Percentiles rank a stretch among this genome's conserved stretches.
These are phyloP conservation scores for Oenanthe javanica DNA, from an alignment of 140 eudicot species.

Conservation along the genomic window DNA sequence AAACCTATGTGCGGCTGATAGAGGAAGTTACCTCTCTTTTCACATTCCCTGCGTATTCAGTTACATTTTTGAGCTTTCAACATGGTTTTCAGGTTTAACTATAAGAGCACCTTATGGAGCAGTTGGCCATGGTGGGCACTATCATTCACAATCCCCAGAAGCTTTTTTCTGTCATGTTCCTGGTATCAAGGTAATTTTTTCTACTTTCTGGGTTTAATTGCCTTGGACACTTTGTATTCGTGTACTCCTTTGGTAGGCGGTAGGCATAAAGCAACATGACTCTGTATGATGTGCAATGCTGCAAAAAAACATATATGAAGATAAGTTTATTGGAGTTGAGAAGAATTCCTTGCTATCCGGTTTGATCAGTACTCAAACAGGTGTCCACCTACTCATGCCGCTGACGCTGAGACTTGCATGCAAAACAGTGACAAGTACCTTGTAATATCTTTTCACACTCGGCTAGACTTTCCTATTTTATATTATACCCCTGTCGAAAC, in stretches of 20 bases:
- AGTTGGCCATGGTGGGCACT: slow-evolving; percentile 95
- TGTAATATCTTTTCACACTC: not conserved
- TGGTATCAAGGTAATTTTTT: slow-evolving; percentile 67
- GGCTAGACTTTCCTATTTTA: not conserved
- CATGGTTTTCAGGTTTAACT: slow-evolving; percentile 57
- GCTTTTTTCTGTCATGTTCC: slow-evolving; percentile 99
- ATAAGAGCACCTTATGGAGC: slow-evolving; percentile 98
- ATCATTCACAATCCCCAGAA: slow-evolving; percentile 99
- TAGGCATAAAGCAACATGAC: not conserved
- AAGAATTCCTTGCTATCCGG: not conserved
- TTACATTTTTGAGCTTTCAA: not conserved
- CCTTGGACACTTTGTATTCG: not conserved
- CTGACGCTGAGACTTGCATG: not conserved
- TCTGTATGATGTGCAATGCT: not conserved
- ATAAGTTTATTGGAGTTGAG: not conserved
- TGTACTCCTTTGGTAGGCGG: not conserved
- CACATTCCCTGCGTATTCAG: not conserved
- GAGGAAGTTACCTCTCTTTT: not conserved
- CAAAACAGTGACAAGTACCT: not conserved
- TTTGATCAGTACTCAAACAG: not conserved
- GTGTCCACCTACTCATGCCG: not conserved
- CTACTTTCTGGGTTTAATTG: not conserved
- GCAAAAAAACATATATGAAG: not conserved
- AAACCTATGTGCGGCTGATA: slow-evolving; percentile 12
- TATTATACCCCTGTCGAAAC: not conserved